phyloP scores from a whole-genome alignment of 345 rosid genomes.

The Heritiera littoralis region DNA sequence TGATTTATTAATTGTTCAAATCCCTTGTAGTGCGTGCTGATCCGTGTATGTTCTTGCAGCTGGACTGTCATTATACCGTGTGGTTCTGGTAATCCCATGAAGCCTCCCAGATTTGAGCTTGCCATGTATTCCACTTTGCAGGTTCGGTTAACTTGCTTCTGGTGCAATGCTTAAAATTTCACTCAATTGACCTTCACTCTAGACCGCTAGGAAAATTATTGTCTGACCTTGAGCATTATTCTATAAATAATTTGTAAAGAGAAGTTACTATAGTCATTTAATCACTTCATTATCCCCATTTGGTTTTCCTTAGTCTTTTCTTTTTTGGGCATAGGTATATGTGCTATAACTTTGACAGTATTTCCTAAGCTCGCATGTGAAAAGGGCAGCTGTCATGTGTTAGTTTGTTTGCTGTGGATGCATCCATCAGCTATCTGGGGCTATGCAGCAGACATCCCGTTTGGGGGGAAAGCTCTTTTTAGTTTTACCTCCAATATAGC shows the following conservation, averaged over 20 bases:
- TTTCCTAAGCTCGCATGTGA: background rate
- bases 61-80: conserved; percentile 56
- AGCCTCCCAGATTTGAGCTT: conserved; percentile 51
- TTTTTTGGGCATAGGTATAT: background rate
- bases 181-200: background rate
- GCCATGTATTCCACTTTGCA: conserved; percentile 46
- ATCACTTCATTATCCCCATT: background rate
- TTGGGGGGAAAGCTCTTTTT: background rate
- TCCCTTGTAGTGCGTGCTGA: conserved; percentile 18
- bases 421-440: background rate
- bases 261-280: background rate
- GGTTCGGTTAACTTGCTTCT: conserved; percentile 30
- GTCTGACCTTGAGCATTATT: background rate
- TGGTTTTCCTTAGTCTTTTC: background rate
- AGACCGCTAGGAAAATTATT: background rate
- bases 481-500: conserved; percentile 8
- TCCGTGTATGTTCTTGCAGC: conserved; percentile 33
- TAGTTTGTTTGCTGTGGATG: background rate
- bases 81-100: conserved; percentile 38
- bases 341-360: background rate
- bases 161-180: background rate
- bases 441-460: background rate
- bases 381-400: background rate
- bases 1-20: background rate
- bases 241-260: background rate